Base-by-base conservation (phyloP, 2,329 filamentous ascomycete species). In the Neocatenulostroma microsporum region DNA sequence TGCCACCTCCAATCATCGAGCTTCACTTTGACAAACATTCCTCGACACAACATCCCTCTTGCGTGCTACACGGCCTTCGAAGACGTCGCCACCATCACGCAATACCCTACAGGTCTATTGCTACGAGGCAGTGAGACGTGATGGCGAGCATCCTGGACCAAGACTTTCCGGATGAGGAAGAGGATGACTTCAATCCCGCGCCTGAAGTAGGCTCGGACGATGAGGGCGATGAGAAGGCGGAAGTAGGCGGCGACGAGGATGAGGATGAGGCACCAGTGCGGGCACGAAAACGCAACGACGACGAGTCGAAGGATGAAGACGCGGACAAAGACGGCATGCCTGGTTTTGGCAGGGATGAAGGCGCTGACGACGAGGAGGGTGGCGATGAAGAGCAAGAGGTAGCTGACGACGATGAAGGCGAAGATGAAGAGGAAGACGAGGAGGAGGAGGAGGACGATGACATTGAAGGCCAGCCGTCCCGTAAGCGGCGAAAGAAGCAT, bases 171-270 rank as follows among this genome's bases (percentile, higher is more conserved):
- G 72, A 70, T 36, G 72, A 74, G 32, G 82, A 84, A 38, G 81
- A 83, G 29, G 87, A 93, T 51, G 82, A 89, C 60, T 94, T 95
- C 72, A 94, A 94, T 60, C 88, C 87, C 34, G 77, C 73, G 32
- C 80, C 82, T 14, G 81, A 76, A 42, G 76, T 85, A 40, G 55
- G 76, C 21, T 91, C 84, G 3, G 84, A 89, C 48, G 79, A 78
- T 33, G 83, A 86, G 42, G 72, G 35, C 21, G 56, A 57, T 18
- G 62, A 14, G 49, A 62, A 52, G 39, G 38, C 47, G 6, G 33
- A 45, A 37, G 47, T 44, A 29, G 54, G 62, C 36, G 53, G 58
- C 13, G 57, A 63, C 3, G 60, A 60, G n/a, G n/a, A n/a, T n/a
- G n/a, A n/a, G n/a, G n/a, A n/a, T n/a, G n/a, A n/a, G n/a, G n/a